Percentiles rank a stretch among this genome's conserved stretches.
These are phyloP conservation scores for Suillus spraguei DNA, from an alignment of 768 basidiomycete species.

Conservation along the genomic window DNA sequence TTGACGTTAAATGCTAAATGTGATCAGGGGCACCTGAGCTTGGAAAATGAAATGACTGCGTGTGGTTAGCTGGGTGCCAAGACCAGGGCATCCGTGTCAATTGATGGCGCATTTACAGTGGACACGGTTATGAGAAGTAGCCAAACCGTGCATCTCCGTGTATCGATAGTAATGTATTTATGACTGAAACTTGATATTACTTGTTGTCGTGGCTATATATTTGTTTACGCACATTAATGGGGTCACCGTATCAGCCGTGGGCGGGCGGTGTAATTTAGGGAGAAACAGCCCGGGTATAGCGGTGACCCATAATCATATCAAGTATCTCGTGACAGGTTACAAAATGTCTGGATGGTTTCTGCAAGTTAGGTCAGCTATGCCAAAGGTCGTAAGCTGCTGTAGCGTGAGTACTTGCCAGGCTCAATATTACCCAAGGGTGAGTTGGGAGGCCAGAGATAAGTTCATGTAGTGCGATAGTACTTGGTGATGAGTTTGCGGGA, in stretches of 20 bases:
- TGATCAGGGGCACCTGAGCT: conserved; percentile 2
- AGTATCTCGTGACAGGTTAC: too few species aligned
- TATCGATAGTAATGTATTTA: not conserved
- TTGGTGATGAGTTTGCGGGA: not conserved
- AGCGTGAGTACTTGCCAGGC: not conserved
- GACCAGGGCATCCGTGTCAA: not conserved
- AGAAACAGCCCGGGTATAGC: not conserved
- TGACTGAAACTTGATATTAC: not conserved
- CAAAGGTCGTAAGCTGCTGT: not conserved
- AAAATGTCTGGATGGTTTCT: not conserved
- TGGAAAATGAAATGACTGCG: not conserved
- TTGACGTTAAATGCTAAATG: conserved; percentile 9
- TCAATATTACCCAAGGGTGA: not conserved
- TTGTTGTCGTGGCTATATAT: not conserved
- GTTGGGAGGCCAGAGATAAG: not conserved
- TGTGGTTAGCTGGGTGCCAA: not conserved
- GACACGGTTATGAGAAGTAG: conserved; percentile 10
- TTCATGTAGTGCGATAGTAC: not conserved
- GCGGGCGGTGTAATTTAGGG: not conserved
- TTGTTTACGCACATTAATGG: not conserved
- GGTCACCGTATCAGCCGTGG: not conserved
- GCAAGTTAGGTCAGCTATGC: not conserved
- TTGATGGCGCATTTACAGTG: not conserved
- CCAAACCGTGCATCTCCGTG: not conserved
- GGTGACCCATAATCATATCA: not conserved